These are phyloP conservation scores for Jaltomata sinuosa DNA, from an alignment of 257 asterid genomes.

Conservation along the genomic window DNA sequence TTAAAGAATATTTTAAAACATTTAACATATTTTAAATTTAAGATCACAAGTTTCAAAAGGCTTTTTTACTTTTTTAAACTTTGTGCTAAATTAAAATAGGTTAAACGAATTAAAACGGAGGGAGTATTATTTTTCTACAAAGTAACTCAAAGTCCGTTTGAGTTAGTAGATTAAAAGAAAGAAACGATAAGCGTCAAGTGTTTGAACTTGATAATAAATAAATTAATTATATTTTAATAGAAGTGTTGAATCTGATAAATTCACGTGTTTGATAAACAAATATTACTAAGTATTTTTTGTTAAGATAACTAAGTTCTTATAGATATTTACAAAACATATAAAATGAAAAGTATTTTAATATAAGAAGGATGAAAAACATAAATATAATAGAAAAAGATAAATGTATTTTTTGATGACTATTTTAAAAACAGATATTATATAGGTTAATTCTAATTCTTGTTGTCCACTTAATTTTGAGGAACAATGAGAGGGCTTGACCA, in stretches of 20 bases:
- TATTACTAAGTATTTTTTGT: background rate
- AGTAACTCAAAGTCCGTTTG: background rate
- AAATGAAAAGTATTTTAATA: background rate
- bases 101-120: too few relatives aligned
- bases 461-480: too few relatives aligned
- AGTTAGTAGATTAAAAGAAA: background rate
- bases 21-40: too few relatives aligned
- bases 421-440: too few relatives aligned
- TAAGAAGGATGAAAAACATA: background rate
- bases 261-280: background rate
- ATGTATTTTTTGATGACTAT: too few relatives aligned
- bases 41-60: too few relatives aligned
- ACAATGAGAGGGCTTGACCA: too few relatives aligned
- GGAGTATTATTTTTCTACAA: background rate
- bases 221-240: background rate
- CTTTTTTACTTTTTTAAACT: too few relatives aligned
- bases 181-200: background rate
- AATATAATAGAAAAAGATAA: background rate
- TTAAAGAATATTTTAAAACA: too few relatives aligned
- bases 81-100: too few relatives aligned
- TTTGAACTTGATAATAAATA: background rate
- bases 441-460: too few relatives aligned
- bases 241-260: background rate
- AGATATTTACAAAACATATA: background rate
- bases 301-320: background rate